phyloP scores from a whole-genome alignment of 371 early-diverging fungal genomes.

The Apophysomyces variabilis region DNA sequence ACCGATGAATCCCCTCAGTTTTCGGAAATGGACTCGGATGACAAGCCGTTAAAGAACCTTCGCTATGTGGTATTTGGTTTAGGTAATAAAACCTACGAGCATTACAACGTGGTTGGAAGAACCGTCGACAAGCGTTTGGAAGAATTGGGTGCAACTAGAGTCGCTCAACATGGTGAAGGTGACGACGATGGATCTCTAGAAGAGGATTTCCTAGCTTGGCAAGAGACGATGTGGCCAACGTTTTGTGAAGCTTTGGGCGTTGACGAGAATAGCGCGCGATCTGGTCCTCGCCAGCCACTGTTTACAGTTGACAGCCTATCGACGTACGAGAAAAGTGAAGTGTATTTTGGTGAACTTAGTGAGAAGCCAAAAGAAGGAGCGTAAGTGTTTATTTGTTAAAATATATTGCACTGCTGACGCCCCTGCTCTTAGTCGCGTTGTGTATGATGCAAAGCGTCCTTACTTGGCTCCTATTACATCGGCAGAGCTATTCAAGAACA shows the following conservation, averaged over 20 bases:
- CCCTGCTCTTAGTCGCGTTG: conserved; percentile 28
- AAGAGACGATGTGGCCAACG: conserved; percentile 80
- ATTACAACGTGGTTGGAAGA: conserved; percentile 85
- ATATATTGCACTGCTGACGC: neutral
- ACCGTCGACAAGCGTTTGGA: conserved; percentile 67
- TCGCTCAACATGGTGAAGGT: conserved; percentile 90
- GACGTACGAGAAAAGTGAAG: conserved; percentile 35
- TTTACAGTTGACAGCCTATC: conserved; percentile 49
- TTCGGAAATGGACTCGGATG: conserved; percentile 56
- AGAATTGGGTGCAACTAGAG: conserved; percentile 75
- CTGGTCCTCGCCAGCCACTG: conserved; percentile 45
- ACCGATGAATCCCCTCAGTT: conserved; percentile 73
- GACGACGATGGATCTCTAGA: conserved; percentile 96
- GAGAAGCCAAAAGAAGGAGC: conserved; percentile 40
- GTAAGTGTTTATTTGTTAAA: conserved; percentile 15
- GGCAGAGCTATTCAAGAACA: conserved; percentile 68
- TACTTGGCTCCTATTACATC: conserved; percentile 70
- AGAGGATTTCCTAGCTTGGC: conserved; percentile 95
- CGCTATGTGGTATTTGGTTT: conserved; percentile 89
- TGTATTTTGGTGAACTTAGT: conserved; percentile 67
- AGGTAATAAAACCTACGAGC: conserved; percentile 97
- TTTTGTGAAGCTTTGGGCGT: conserved; percentile 78
- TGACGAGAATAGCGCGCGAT: conserved; percentile 49
- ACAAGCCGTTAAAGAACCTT: conserved; percentile 66
- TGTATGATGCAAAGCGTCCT: conserved; percentile 83